Conservation (phyloP, 139 green algal species). For the Penium margaritaceum region DNA sequence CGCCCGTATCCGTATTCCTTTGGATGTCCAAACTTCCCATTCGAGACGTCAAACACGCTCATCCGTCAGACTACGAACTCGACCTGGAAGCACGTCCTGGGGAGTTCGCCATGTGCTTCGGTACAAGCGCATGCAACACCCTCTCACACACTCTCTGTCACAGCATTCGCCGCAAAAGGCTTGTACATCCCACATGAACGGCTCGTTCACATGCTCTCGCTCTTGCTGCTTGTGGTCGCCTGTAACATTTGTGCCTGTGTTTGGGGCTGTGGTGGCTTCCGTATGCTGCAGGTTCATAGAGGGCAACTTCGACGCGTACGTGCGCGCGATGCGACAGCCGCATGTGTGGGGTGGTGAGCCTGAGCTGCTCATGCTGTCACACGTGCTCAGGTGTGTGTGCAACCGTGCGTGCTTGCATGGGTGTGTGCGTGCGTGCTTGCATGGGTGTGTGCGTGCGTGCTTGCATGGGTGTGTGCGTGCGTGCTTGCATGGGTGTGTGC, state of each 20-base stretch:
- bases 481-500: neutral
- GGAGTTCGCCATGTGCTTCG: too few relatives aligned
- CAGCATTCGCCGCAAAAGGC: too few relatives aligned
- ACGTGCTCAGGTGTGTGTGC: constrained; percentile 40
- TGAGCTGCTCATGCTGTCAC: constrained; percentile 46
- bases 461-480: neutral
- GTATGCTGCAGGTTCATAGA: constrained; percentile 51
- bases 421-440: too few relatives aligned
- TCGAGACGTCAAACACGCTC: too few relatives aligned
- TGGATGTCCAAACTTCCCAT: too few relatives aligned
- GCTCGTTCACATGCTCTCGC: neutral
- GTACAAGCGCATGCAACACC: too few relatives aligned
- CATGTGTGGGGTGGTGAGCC: constrained; percentile 47
- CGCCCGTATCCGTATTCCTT: too few relatives aligned
- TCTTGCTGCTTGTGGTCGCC: neutral
- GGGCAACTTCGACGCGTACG: constrained; percentile 49
- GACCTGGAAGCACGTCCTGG: too few relatives aligned
- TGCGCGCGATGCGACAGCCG: constrained; percentile 27
- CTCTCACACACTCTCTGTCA: too few relatives aligned
- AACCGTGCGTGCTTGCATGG: too few relatives aligned
- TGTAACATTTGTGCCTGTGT: neutral
- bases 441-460: neutral
- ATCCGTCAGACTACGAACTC: too few relatives aligned
- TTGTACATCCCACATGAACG: too few relatives aligned
- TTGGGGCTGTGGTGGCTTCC: neutral